These are phyloP conservation scores for Phaseolus lunatus DNA, from an alignment of 306 rosid genomes.

Conservation along the genomic window DNA sequence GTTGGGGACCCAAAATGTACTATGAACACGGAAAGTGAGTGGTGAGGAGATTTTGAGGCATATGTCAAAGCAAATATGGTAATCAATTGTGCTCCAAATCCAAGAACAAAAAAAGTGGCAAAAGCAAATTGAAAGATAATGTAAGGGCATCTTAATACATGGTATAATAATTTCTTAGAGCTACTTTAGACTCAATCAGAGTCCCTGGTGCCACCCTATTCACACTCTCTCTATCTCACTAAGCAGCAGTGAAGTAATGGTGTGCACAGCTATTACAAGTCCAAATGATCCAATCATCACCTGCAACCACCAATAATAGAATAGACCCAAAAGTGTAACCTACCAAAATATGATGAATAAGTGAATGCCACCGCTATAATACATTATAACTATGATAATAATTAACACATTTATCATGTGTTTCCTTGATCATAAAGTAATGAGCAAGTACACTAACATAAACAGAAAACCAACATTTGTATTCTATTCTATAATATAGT, in stretches of 20 bases:
- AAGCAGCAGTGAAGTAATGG: constrained; percentile 48
- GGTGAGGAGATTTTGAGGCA: neutral
- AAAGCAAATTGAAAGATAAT: constrained; percentile 57
- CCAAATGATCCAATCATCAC: constrained; percentile 39
- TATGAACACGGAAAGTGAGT: neutral
- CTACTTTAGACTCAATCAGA: constrained; percentile 36
- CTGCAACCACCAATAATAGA: constrained; percentile 56
- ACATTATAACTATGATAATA: neutral
- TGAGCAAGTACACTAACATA: neutral
- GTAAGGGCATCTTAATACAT: constrained; percentile 45
- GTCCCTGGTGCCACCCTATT: constrained; percentile 20
- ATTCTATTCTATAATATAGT: neutral
- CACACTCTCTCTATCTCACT: constrained; percentile 10
- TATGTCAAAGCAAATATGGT: neutral
- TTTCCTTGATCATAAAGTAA: neutral
- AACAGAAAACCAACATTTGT: neutral
- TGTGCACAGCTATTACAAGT: constrained; percentile 48
- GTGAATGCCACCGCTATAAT: neutral
- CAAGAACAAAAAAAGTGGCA: constrained; percentile 42
- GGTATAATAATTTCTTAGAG: neutral
- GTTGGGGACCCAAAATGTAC: constrained; percentile 26
- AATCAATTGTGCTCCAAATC: neutral
- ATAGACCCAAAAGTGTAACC: constrained; percentile 32
- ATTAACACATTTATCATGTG: neutral
- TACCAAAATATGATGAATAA: constrained; percentile 11